Percentiles rank a stretch among this genome's conserved stretches.
Evolutionary conservation across 192 early-diverging fungal genomes (phyloP).

Genomic region (Backusella australiensis): DNA sequence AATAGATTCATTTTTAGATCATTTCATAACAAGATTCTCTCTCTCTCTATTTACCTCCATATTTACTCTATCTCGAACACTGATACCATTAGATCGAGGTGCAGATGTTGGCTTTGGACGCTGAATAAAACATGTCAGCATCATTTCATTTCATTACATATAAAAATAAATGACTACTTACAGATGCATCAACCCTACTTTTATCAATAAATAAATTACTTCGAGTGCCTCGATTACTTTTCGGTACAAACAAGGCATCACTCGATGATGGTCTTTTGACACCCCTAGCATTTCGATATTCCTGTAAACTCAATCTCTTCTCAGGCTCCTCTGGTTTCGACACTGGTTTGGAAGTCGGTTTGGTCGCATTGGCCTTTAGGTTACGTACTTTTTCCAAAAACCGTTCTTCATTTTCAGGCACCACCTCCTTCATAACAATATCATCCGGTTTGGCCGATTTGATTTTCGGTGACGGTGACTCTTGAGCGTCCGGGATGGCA

Average conservation of each 20-base stretch:
- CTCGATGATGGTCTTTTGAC: not conserved
- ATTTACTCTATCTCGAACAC: not conserved
- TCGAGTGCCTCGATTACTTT: not conserved
- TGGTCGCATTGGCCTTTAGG: not conserved
- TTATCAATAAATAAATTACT: slow-evolving; percentile 3
- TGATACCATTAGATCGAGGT: not conserved
- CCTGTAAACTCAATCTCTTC: not conserved
- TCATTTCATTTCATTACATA: too few species aligned
- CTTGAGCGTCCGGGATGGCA: not conserved
- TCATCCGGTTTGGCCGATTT: not conserved
- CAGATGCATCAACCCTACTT: not conserved
- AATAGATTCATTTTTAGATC: not conserved
- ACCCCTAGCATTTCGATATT: not conserved
- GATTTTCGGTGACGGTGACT: not conserved
- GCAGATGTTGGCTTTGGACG: not conserved
- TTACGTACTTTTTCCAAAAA: not conserved
- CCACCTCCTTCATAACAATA: not conserved
- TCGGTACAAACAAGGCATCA: not conserved
- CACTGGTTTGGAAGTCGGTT: not conserved
- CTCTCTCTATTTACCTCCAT: not conserved
- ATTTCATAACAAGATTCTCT: not conserved
- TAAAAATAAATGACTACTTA: not conserved
- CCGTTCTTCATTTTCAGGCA: not conserved
- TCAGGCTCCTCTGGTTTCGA: not conserved
- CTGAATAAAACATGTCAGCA: not conserved